phyloP scores from a whole-genome alignment of 2,329 filamentous ascomycete species.

The Lomentospora prolificans region DNA sequence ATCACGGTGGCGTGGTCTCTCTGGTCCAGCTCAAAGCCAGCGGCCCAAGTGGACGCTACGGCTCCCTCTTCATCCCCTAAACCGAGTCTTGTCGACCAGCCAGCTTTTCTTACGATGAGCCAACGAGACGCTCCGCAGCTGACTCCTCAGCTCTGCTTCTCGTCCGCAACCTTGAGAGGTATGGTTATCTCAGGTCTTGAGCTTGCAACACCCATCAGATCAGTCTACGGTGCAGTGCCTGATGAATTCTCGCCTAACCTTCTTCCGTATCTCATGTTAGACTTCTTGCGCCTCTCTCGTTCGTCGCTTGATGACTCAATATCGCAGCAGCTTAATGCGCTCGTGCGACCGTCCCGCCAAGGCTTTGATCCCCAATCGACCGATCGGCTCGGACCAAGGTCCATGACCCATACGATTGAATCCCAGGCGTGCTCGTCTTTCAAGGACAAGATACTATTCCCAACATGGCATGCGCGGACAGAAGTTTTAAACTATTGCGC shows the following conservation, averaged over 20 bases:
- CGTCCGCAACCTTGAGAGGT: conserved; percentile 60
- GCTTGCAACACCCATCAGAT: background rate
- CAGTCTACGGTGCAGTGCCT: too few relatives aligned
- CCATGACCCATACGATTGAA: conserved; percentile 43
- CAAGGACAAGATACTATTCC: conserved; percentile 70
- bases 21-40: conserved; percentile 4
- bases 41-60: background rate
- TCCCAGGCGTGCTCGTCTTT: conserved; percentile 58
- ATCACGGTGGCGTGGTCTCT: conserved; percentile 7
- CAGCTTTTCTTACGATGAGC: background rate
- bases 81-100: background rate
- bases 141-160: conserved; percentile 71
- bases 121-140: conserved; percentile 23
- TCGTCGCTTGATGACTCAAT: conserved; percentile 87
- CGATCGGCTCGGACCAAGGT: conserved; percentile 45
- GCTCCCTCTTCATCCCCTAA: background rate
- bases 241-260: too few relatives aligned
- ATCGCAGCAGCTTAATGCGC: conserved; percentile 81
- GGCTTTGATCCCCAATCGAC: conserved; percentile 78
- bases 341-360: conserved; percentile 61
- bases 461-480: conserved; percentile 74
- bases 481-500: conserved; percentile 86
- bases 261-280: too few relatives aligned
- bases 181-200: conserved; percentile 16
- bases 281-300: conserved; percentile 83